Evolutionary conservation across 2,329 filamentous ascomycete species (phyloP), one percentile per base, ranked within the genome.

Genomic region (Cordyceps javanica): DNA sequence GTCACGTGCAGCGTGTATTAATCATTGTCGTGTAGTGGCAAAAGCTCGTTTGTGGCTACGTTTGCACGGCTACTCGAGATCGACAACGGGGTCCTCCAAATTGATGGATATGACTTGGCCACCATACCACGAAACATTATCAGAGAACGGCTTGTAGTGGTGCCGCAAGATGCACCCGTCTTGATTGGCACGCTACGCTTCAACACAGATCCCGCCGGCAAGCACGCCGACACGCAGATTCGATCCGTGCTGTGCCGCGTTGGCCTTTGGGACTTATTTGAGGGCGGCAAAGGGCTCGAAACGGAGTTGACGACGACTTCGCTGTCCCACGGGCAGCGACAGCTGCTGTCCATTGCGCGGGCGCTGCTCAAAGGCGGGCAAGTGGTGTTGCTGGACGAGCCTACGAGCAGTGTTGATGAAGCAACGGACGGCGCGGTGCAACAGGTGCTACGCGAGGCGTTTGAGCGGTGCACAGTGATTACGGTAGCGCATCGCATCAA

Each of bases 141-240:
- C 1, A 64, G 69, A 0, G 51, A 61, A 0, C 58, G 65, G 1
- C 65, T 82, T 7, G 74, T 75, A 30, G 72, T 72, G 1, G 65
- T 82, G 1, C 74, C 81, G 0, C 81, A 83, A 66, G 79, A 82
- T 46, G 71, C 77, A 0, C 75, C 81, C 58, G 73, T 80, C 21
- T 66, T 82, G 5, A 72, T 72, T 1, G 79, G 77, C 1, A 77
- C 68, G 0, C 67, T 84, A 3, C 73, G 78, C 0, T 66, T 70
- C 3, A 84, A 83, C 50, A 67, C 79, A 2, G 78, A 82, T 59
- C 79, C 79, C 0, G 63, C 66, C 3, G 60, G 63, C 1, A 59
- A 62, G 7, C 67, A 67, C 45, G 68, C 68, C 3, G 74, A 81
- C 45, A 70, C 72, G 6, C 67, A 68, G 3, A 75, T 81, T 45